Evolutionary conservation across 495 filamentous ascomycete genomes (phyloP), one percentile per base, ranked within the genome.

Genomic region (Trichoderma virens): DNA sequence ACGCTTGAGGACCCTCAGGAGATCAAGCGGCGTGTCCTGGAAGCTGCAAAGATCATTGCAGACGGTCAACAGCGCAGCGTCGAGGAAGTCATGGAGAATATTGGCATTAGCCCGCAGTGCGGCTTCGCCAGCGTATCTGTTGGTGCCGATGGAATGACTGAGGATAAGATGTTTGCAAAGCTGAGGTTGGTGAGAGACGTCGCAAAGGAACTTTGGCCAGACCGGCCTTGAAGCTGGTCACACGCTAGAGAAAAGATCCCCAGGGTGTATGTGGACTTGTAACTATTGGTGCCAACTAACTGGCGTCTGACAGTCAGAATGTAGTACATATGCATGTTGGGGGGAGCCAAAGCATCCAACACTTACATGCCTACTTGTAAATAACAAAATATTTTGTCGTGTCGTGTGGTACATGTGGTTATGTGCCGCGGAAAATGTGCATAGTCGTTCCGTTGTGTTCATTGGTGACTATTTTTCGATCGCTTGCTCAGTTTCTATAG

Each of bases 31-130:
- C 78, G 87, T 9, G 83, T 92, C 8, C 79, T 82, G 64, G 80
- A 85, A 62, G 89, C 89, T 0, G 90, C 89, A 32, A 81, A 86
- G 56, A 85, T 86, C 69, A 82, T 92, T n/a, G 88, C 88, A 2
- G 78, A 88, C 73, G 89, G 89, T 0, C 85, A 81, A 60, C 81
- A 82, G 41, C 77, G 88, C 72, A 82, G 76, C 13, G 76, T 82
- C 30, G 82, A 88, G 70, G 83, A 88, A 71, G 88, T 88, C 0
- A 74, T 92, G 25, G 82, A 87, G 72, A 84, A 88, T 66, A 76
- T 91, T 43, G 82, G 81, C 66, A 82, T 92, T 51, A 89, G 85
- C 72, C 90, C 89, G 0, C 89, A 93, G 78, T 93, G 90, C 74
- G 90, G 90, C 11, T 92, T 92, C 16, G 61, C 61, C 38, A 62